Evolutionary conservation across 140 eudicot species (phyloP).

Genomic region (Senecio squalidus): DNA sequence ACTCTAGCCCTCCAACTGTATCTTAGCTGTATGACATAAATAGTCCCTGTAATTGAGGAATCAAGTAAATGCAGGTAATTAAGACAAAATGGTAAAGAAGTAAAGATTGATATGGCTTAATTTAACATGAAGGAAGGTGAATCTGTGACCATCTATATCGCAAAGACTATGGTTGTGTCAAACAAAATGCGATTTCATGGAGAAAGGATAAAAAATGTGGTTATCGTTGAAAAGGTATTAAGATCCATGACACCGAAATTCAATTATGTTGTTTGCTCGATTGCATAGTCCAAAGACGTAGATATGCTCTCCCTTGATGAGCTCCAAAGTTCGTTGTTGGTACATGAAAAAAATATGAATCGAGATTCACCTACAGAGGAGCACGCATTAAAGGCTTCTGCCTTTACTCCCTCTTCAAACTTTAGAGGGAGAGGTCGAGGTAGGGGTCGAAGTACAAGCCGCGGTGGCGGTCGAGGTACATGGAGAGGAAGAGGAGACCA

Average conservation of each 20-base stretch:
- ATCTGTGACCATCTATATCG: neutral
- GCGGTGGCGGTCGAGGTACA: neutral
- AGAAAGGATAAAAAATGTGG: neutral
- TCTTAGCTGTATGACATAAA: too few species aligned
- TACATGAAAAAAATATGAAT: neutral
- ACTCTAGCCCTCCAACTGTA: too few species aligned
- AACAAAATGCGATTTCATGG: neutral
- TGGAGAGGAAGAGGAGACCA: neutral
- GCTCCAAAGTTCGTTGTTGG: too few species aligned
- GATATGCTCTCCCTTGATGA: neutral
- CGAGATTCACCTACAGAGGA: neutral
- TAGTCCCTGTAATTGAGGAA: too few species aligned
- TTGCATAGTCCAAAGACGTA: neutral
- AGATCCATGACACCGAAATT: neutral
- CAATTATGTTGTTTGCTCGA: conserved; percentile 1
- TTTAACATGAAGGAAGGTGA: conserved; percentile 2
- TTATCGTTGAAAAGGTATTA: neutral
- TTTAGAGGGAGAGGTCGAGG: neutral
- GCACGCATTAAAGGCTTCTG: neutral
- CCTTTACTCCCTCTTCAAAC: neutral
- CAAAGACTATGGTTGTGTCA: neutral
- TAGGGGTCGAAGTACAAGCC: neutral
- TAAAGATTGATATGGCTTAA: too few species aligned
- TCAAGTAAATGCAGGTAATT: too few species aligned
- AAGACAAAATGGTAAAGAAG: too few species aligned